phyloP scores from a whole-genome alignment of 768 basidiomycete species.

The Leucocoprinus birnbaumii region DNA sequence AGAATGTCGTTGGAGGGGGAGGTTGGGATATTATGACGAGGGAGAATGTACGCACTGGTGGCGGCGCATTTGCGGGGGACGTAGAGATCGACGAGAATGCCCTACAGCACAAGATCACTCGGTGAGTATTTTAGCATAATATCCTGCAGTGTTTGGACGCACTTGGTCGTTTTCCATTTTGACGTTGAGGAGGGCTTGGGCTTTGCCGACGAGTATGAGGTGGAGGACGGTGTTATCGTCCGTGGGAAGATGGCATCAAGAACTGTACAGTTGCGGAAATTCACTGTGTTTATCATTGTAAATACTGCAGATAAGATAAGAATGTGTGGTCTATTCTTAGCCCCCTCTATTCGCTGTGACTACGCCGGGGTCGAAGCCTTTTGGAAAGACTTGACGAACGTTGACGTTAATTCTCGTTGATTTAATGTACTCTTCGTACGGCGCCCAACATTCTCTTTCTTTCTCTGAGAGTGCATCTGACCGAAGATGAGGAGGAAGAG shows the following conservation, averaged over 20 bases:
- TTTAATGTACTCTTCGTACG: slow-evolving; percentile 62
- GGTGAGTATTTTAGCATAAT: background rate
- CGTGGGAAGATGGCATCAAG: slow-evolving; percentile 5
- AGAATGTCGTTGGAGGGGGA: background rate
- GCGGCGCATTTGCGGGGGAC: slow-evolving; percentile 99
- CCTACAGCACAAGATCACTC: slow-evolving; percentile 42
- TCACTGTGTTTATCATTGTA: background rate
- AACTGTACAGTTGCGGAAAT: slow-evolving; percentile 10
- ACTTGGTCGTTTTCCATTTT: slow-evolving; percentile 93
- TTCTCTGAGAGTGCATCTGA: slow-evolving; percentile 21
- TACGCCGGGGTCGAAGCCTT: slow-evolving; percentile 47
- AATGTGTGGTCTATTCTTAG: too few relatives aligned
- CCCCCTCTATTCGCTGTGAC: background rate
- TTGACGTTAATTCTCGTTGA: slow-evolving; percentile 87
- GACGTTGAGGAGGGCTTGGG: slow-evolving; percentile 19
- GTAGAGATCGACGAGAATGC: slow-evolving; percentile 99
- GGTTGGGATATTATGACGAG: background rate
- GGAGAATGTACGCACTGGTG: slow-evolving; percentile 68
- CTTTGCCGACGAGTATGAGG: slow-evolving; percentile 1
- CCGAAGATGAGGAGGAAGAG: slow-evolving; percentile 63
- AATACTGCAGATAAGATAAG: background rate
- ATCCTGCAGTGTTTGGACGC: slow-evolving; percentile 23
- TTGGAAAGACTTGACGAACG: slow-evolving; percentile 85
- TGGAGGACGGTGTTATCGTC: background rate
- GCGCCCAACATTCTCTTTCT: slow-evolving; percentile 45